Percentiles rank a stretch among this genome's conserved stretches.
Conservation (phyloP, 2,329 filamentous ascomycete species). For the Penicillium occitanis region DNA sequence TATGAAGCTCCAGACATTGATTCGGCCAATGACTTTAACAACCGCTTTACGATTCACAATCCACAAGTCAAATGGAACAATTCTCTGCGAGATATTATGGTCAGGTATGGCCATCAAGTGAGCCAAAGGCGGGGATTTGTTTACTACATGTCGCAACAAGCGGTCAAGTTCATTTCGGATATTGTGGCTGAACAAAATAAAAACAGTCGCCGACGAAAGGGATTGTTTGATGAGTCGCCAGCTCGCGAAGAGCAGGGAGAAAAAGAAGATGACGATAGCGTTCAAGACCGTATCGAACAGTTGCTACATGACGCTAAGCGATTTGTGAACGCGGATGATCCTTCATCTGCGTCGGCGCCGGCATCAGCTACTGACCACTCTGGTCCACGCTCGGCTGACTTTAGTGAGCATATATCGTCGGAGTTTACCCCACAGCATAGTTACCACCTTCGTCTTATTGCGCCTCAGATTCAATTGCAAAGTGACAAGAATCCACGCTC, state of each 20-base stretch:
- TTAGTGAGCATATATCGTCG: constrained; percentile 73
- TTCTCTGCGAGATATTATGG: constrained; percentile 86
- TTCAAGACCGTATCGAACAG: constrained; percentile 83
- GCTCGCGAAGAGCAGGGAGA: constrained; percentile 30
- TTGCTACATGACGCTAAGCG: constrained; percentile 80
- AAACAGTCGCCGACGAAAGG: constrained; percentile 54
- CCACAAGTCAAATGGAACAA: constrained; percentile 99
- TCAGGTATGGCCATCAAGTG: constrained; percentile 96
- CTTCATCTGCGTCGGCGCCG: constrained; percentile 34
- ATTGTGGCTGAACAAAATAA: constrained; percentile 93
- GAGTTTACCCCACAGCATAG: constrained; percentile 90
- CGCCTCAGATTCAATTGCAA: constrained; percentile 95
- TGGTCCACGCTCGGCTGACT: constrained; percentile 44
- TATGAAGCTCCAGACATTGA: constrained; percentile 72
- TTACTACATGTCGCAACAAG: constrained; percentile 93
- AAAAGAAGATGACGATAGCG: constrained; percentile 62
- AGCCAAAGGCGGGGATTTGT: constrained; percentile 94
- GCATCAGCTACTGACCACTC: constrained; percentile 38
- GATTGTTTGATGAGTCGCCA: constrained; percentile 15
- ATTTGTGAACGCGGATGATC: constrained; percentile 72
- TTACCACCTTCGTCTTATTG: constrained; percentile 92
- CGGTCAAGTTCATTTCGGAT: constrained; percentile 96
- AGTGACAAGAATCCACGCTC: constrained; percentile 98
- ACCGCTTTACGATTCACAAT: constrained; percentile 97
- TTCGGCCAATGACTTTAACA: constrained; percentile 93